Conservation (phyloP, 164 flowering plant species). For the Houttuynia cordata region DNA sequence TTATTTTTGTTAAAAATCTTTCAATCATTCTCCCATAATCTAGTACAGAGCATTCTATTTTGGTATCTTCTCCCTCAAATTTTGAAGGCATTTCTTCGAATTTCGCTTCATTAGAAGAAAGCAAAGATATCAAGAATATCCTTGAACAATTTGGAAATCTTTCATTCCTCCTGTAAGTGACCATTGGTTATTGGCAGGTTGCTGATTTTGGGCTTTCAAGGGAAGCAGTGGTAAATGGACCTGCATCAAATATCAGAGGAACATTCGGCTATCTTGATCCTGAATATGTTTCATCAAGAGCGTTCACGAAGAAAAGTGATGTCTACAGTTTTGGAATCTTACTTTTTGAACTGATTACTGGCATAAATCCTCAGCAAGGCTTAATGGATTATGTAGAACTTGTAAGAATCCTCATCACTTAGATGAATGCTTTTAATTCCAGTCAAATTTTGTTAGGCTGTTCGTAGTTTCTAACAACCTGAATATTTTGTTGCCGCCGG, state of each 20-base stretch:
- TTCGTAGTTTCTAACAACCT: too few relatives aligned
- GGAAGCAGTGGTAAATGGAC: conserved; percentile 68
- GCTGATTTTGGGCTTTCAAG: conserved; percentile 98
- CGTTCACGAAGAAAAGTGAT: conserved; percentile 89
- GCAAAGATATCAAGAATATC: not conserved
- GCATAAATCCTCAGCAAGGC: conserved; percentile 85
- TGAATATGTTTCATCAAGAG: conserved; percentile 71
- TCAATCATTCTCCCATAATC: not conserved
- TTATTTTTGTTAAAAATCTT: not conserved
- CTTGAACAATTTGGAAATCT: not conserved
- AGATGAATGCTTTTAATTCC: not conserved
- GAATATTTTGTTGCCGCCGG: not conserved
- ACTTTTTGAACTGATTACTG: conserved; percentile 86
- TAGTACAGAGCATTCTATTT: not conserved
- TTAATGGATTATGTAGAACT: conserved; percentile 85
- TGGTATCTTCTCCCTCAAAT: too few relatives aligned
- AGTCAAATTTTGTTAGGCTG: not conserved
- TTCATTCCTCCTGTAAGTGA: conserved; percentile 7
- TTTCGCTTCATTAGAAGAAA: not conserved
- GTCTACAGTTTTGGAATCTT: conserved; percentile 89
- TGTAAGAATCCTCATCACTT: conserved; percentile 30
- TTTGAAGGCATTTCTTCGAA: too few relatives aligned
- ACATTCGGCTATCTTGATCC: conserved; percentile 98
- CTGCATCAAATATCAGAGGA: conserved; percentile 62
- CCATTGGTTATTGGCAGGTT: conserved; percentile 32